phyloP scores from a whole-genome alignment of 2,329 filamentous ascomycete genomes.

The Biscogniauxia mediterranea region DNA sequence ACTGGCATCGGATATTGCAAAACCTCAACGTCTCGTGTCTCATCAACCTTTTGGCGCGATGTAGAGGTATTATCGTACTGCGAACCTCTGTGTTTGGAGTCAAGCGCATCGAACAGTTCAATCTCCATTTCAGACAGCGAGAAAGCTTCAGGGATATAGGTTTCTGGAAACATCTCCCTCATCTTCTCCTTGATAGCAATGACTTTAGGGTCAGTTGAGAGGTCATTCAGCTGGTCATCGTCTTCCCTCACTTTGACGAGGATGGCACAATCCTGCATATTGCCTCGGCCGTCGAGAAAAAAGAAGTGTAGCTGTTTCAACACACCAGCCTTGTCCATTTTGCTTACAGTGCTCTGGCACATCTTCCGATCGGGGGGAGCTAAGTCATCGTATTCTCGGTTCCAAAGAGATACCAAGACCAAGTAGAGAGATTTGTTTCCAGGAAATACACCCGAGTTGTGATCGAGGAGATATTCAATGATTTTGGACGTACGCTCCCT shows the following conservation, averaged over 20 bases:
- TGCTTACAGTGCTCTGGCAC: conserved; percentile 26
- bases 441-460: conserved; percentile 48
- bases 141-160: conserved; percentile 42
- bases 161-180: conserved; percentile 44
- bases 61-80: conserved; percentile 10
- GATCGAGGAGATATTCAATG: conserved; percentile 40
- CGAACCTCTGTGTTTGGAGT: conserved; percentile 23
- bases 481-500: conserved; percentile 39
- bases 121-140: conserved; percentile 36
- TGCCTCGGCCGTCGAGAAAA: conserved; percentile 25
- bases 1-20: conserved; percentile 28
- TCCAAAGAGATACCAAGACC: conserved; percentile 46
- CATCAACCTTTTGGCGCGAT: conserved; percentile 20
- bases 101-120: conserved; percentile 29
- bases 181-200: conserved; percentile 45
- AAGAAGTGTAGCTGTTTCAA: conserved; percentile 28
- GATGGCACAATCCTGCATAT: conserved; percentile 29
- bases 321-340: conserved; percentile 25
- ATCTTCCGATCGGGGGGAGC: conserved; percentile 36
- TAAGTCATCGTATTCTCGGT: conserved; percentile 38
- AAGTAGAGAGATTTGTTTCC: conserved; percentile 50
- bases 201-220: conserved; percentile 43
- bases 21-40: conserved; percentile 29
- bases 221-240: conserved; percentile 15
- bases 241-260: conserved; percentile 18